Evolutionary conservation across 495 filamentous ascomycete genomes (phyloP).

Genomic region (Rusavskia elegans): DNA sequence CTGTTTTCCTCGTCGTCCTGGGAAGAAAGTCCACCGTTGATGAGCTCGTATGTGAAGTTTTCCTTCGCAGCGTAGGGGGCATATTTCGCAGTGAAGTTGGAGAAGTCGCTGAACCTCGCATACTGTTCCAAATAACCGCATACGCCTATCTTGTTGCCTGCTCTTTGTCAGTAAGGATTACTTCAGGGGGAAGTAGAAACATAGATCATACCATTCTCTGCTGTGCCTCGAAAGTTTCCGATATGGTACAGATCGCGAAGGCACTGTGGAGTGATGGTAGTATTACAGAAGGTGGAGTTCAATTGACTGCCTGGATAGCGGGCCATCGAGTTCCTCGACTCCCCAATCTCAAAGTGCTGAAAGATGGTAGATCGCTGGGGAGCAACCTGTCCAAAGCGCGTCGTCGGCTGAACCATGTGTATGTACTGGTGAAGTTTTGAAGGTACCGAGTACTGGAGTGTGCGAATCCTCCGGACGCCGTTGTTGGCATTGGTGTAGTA

Average conservation of each 20-base stretch:
- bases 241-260: conserved; percentile 44
- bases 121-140: conserved; percentile 55
- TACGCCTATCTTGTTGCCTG: conserved; percentile 41
- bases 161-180: conserved; percentile 8
- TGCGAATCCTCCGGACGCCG: conserved; percentile 28
- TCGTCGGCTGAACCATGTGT: conserved; percentile 41
- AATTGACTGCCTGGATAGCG: conserved; percentile 11
- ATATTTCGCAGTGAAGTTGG: conserved; percentile 33
- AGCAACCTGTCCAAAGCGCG: conserved; percentile 27
- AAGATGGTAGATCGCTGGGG: conserved; percentile 13
- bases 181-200: conserved; percentile 14
- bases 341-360: conserved; percentile 15
- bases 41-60: conserved; percentile 45
- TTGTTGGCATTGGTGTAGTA: conserved; percentile 27
- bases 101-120: conserved; percentile 41
- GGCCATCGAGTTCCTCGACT: conserved; percentile 5
- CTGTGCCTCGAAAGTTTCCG: conserved; percentile 24
- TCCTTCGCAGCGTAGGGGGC: conserved; percentile 31
- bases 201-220: conserved; percentile 20
- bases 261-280: conserved; percentile 39
- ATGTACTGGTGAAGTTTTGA: conserved; percentile 27
- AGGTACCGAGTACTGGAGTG: conserved; percentile 43
- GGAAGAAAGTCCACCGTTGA: conserved; percentile 37
- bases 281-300: conserved; percentile 22
- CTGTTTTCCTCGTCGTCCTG: conserved; percentile 22